Base-by-base conservation (phyloP, 192 early-diverging fungal species). In the Backusella circina region DNA sequence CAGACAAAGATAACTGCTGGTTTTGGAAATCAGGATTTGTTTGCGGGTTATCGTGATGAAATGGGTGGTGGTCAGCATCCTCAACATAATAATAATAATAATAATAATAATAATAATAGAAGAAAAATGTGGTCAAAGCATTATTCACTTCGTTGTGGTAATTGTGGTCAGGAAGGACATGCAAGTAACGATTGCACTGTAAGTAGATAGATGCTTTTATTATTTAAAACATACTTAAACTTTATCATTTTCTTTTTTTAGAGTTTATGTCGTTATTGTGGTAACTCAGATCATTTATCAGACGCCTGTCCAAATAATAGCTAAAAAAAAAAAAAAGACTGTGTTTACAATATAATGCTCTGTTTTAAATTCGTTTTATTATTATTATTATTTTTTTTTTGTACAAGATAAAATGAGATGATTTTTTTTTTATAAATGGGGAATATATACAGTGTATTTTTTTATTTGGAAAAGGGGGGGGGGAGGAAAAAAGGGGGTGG, bases 131-230 rank as follows among this genome's bases (percentile, higher is more conserved):
- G 37, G 61, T 21, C 23, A 31, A 65, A 64, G 28, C 28, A 41
- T 21, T 28, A 61, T 26, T 69, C 31, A 30, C 75, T 88, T 0
- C 75, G 85, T 5, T 88, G 85, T 37, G 87, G 87, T 31, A 86
- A 88, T 67, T 88, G 86, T 66, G 86, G 83, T 15, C 82, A 83
- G 39, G 26, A 77, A 35, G 84, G 85, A 4, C 87, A 88, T 65
- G 50, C 72, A 26, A 88, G 87, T 68, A 50, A 78, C 16, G 79
- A 82, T 3, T 87, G 86, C 57, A 79, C 77, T 23, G 75, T 78
- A 69, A 23, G 28, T 23, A 69, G 5, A 41, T 30, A 4, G 3
- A 5, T 23, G 1, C 33, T 33, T 57, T 47, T 5, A 2, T 28
- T 21, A 26, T 39, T 39, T 39, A 47, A 47, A 47, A 15, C 15